Base-by-base conservation (phyloP, 2,329 filamentous ascomycete genomes). In the Diaporthe destruens region DNA sequence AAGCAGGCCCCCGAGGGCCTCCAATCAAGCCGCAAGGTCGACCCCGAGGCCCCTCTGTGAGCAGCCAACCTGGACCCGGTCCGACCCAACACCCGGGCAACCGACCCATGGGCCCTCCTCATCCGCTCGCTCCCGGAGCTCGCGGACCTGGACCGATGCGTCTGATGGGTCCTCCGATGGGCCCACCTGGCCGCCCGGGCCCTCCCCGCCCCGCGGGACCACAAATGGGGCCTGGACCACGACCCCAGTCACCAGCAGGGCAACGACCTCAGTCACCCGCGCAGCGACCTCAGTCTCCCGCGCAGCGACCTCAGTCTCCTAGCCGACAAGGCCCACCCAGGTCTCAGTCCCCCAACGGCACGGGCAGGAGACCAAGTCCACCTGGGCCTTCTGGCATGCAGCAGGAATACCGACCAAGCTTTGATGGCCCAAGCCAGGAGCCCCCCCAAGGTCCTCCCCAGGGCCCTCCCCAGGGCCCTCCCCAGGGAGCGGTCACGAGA, bases 1-100 rank as follows among this genome's bases (percentile, higher is more conserved):
- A 49, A 69, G 84, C 85, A 42, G 85, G 85, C 67, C 87, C 87
- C 68, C 85, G 86, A 74, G 88, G 88, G 49, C 89, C 86, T 74
- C 87, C 89, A 4, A 82, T 90, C 67, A 89, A 87, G 75, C 82
- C 85, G 20, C 80, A 76, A 74, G 78, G 78, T 8, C 79, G 81
- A 23, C 80, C 81, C 18, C 81, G 79, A 72, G 78, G 76, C 47
- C 78, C 79, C 65, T 78, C 80, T 39, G 78, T 79, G 71, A 81
- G 82, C 72, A 80, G 82, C 49, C 81, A 84, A 36, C 84, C 82
- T 81, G 82, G 80, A 3, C 83, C 84, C 8, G 80, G 81, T 20
- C 81, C 81, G 34, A 81, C 79, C 71, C 79, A 76, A 55, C 77
- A 78, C 47, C 77, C 79, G 36, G 79, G 79, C 68, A 80, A 81